phyloP scores from a whole-genome alignment of 257 asterid species.

The Gentiana straminea region DNA sequence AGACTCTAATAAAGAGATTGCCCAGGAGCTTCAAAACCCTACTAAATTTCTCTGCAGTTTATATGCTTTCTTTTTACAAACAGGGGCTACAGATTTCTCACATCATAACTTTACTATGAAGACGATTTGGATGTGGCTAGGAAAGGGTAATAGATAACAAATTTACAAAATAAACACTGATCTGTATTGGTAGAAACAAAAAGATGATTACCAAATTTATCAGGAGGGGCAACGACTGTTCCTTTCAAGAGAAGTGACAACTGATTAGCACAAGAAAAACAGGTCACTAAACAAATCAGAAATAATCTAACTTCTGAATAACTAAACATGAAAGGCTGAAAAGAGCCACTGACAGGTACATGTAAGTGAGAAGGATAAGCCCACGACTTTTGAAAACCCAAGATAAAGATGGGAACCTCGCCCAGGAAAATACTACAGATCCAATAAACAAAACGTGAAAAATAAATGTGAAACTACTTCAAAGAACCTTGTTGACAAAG shows the following conservation, averaged over 20 bases:
- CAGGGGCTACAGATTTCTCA: too few relatives aligned
- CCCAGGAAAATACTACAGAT: background rate
- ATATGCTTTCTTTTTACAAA: too few relatives aligned
- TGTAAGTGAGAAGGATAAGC: background rate
- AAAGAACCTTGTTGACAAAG: conserved; percentile 79
- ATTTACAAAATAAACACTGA: background rate
- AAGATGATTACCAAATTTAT: conserved; percentile 65
- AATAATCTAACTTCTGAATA: background rate
- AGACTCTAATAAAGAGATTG: background rate
- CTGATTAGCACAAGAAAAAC: conserved; percentile 35
- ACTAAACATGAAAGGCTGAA: conserved; percentile 1
- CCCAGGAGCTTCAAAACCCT: background rate
- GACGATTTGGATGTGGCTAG: too few relatives aligned
- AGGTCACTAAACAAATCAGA: conserved; percentile 14
- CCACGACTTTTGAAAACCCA: background rate
- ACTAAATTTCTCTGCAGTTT: too few relatives aligned
- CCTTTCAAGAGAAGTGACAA: conserved; percentile 92
- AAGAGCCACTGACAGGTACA: background rate
- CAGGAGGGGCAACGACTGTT: conserved; percentile 95
- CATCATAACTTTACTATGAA: too few relatives aligned
- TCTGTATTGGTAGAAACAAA: background rate
- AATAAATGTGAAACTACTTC: background rate
- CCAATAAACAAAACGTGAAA: too few relatives aligned
- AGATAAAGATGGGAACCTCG: background rate
- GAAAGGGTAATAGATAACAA: background rate